Percentiles rank a stretch among this genome's conserved stretches.
phyloP scores from a whole-genome alignment of 345 rosid species.

The Pugionium cornutum region DNA sequence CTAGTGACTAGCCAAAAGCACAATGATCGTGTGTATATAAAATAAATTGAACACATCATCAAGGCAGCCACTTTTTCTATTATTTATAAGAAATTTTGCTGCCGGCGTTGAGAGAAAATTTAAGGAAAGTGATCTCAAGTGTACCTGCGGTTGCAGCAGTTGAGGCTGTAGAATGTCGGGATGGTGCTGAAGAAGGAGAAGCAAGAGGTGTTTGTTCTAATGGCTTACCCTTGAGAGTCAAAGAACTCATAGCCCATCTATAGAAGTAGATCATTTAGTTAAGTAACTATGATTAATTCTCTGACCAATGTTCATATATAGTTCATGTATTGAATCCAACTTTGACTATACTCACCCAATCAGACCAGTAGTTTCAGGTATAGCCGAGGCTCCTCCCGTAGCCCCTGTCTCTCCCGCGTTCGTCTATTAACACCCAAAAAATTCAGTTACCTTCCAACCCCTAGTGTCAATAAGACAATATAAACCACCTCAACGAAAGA shows the following conservation, averaged over 20 bases:
- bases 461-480: constrained; percentile 10
- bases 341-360: constrained; percentile 65
- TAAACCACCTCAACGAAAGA: constrained; percentile 9
- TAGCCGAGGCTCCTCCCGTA: constrained; percentile 60
- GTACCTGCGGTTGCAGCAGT: constrained; percentile 69
- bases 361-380: constrained; percentile 85
- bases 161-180: constrained; percentile 51
- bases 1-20: constrained; percentile 1
- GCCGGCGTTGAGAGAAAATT: not conserved
- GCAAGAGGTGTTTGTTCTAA: constrained; percentile 77
- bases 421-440: constrained; percentile 42
- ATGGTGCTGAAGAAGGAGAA: constrained; percentile 52
- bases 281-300: not conserved
- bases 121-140: constrained; percentile 14
- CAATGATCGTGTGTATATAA: not conserved
- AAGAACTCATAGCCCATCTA: constrained; percentile 99
- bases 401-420: constrained; percentile 60
- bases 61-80: constrained; percentile 11
- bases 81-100: not conserved
- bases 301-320: not conserved
- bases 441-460: constrained; percentile 3
- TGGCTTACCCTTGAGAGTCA: constrained; percentile 91
- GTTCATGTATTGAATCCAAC: not conserved
- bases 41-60: not conserved
- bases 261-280: constrained; percentile 16